Conservation (phyloP, 805 yeast genomes). For the Saturnispora bothae region DNA sequence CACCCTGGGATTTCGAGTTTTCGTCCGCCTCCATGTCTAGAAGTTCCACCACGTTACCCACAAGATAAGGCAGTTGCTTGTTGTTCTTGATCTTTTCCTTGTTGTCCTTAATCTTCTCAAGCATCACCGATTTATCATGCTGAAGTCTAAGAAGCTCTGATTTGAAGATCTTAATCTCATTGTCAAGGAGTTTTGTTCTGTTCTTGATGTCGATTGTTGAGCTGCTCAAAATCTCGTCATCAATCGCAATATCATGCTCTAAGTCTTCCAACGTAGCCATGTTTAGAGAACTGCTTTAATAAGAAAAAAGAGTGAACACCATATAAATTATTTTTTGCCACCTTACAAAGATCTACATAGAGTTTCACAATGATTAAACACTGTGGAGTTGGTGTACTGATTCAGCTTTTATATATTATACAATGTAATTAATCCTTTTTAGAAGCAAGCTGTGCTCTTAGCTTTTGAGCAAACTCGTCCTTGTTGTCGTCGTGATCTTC, state of each 20-base stretch:
- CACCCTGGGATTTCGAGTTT: slow-evolving; percentile 82
- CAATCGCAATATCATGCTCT: slow-evolving; percentile 58
- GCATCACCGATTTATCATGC: slow-evolving; percentile 89
- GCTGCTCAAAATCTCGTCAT: slow-evolving; percentile 68
- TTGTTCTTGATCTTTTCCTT: slow-evolving; percentile 93
- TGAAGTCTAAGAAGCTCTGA: slow-evolving; percentile 83
- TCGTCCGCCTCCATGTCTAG: slow-evolving; percentile 79
- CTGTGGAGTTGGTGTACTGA: too few species aligned
- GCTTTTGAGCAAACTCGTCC: slow-evolving; percentile 71
- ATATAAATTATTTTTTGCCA: background rate
- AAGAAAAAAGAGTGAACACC: background rate
- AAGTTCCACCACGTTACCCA: slow-evolving; percentile 92
- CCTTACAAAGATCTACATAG: background rate
- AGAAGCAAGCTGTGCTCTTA: slow-evolving; percentile 37
- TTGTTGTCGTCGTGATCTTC: slow-evolving; percentile 82
- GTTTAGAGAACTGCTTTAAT: background rate
- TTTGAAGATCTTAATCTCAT: slow-evolving; percentile 89
- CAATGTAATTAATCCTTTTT: too few species aligned
- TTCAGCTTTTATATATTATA: too few species aligned
- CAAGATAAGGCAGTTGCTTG: slow-evolving; percentile 89
- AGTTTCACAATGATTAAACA: too few species aligned
- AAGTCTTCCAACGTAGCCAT: slow-evolving; percentile 84
- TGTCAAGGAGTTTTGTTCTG: slow-evolving; percentile 80
- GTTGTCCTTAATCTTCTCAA: slow-evolving; percentile 88
- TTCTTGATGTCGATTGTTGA: slow-evolving; percentile 77